phyloP scores from a whole-genome alignment of 1,284 basidiomycete genomes.

The Ustilago loliicola region DNA sequence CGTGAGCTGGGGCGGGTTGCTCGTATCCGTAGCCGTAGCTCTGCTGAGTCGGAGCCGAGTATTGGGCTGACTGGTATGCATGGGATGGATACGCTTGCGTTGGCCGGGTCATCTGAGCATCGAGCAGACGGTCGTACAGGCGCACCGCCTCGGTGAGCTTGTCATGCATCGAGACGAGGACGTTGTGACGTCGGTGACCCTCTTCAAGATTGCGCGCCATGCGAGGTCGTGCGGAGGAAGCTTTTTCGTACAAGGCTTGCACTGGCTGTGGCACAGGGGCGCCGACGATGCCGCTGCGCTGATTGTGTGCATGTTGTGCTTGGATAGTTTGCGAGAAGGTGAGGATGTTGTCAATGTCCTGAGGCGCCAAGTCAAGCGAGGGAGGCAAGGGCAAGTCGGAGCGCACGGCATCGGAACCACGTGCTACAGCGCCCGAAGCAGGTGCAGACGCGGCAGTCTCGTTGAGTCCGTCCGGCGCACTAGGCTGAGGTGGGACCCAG shows the following conservation, averaged over 20 bases:
- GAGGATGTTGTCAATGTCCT: slow-evolving; percentile 66
- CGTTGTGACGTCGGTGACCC: slow-evolving; percentile 85
- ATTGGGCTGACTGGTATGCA: slow-evolving; percentile 12
- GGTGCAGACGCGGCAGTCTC: slow-evolving; percentile 22
- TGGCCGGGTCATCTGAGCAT: slow-evolving; percentile 77
- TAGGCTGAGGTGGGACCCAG: slow-evolving; percentile 61
- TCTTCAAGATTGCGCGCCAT: slow-evolving; percentile 87
- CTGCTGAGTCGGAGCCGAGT: slow-evolving; percentile 10
- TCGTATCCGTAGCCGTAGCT: slow-evolving; percentile 32
- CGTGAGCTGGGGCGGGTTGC: slow-evolving; percentile 8
- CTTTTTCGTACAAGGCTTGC: slow-evolving; percentile 83
- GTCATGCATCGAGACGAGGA: slow-evolving; percentile 90
- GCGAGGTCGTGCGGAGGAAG: slow-evolving; percentile 83
- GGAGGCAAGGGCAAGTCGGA: slow-evolving; percentile 55
- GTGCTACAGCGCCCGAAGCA: background rate
- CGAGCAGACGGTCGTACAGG: slow-evolving; percentile 87
- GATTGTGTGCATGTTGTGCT: slow-evolving; percentile 51
- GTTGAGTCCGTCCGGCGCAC: slow-evolving; percentile 54
- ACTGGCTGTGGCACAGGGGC: slow-evolving; percentile 42
- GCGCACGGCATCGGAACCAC: slow-evolving; percentile 3
- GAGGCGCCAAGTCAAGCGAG: slow-evolving; percentile 62
- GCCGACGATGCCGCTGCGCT: slow-evolving; percentile 44
- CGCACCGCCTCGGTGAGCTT: slow-evolving; percentile 91
- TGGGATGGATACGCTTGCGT: slow-evolving; percentile 27
- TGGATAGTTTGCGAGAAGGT: slow-evolving; percentile 65